Percentiles rank a stretch among this genome's conserved stretches.
Conservation (phyloP, 192 early-diverging fungal species). For the Blastocladiella britannica region DNA sequence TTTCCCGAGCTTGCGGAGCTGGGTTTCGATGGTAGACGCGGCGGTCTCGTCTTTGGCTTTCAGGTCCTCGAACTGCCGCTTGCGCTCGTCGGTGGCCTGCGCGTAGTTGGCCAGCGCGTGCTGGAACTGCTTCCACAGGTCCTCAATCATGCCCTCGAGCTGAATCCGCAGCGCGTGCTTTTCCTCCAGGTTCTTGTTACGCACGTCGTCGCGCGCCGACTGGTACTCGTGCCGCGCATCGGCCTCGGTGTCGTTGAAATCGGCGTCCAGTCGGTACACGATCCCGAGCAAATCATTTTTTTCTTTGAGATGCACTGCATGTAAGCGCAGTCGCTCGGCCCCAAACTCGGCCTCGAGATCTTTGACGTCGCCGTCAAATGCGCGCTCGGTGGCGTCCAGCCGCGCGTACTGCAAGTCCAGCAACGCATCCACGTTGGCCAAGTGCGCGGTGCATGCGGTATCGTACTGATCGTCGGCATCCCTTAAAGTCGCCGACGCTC, state of each 20-base stretch:
- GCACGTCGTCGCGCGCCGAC: conserved; percentile 31
- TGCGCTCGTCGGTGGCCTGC: conserved; percentile 28
- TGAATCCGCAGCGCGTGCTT: conserved; percentile 38
- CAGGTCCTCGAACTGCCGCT: conserved; percentile 37
- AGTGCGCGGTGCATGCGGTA: conserved; percentile 29
- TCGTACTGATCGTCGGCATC: conserved; percentile 34
- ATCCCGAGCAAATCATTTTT: conserved; percentile 30
- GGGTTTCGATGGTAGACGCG: conserved; percentile 36
- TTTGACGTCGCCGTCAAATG: conserved; percentile 25
- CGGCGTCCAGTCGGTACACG: conserved; percentile 28
- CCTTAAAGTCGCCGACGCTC: conserved; percentile 14
- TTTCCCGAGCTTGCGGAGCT: conserved; percentile 37
- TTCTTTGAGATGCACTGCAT: conserved; percentile 28
- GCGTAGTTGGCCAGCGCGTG: conserved; percentile 34
- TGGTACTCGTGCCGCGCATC: conserved; percentile 42
- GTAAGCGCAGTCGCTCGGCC: conserved; percentile 24
- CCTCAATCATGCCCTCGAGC: conserved; percentile 36
- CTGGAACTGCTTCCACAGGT: conserved; percentile 36
- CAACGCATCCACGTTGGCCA: conserved; percentile 30
- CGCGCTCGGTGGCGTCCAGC: conserved; percentile 17
- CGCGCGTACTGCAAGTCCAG: conserved; percentile 27
- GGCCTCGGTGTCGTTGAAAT: conserved; percentile 33
- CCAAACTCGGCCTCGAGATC: conserved; percentile 30
- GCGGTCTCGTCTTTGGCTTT: conserved; percentile 36
- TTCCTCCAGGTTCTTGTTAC: conserved; percentile 44